phyloP scores from a whole-genome alignment of 2,329 filamentous ascomycete species.

The Coniella vitis region DNA sequence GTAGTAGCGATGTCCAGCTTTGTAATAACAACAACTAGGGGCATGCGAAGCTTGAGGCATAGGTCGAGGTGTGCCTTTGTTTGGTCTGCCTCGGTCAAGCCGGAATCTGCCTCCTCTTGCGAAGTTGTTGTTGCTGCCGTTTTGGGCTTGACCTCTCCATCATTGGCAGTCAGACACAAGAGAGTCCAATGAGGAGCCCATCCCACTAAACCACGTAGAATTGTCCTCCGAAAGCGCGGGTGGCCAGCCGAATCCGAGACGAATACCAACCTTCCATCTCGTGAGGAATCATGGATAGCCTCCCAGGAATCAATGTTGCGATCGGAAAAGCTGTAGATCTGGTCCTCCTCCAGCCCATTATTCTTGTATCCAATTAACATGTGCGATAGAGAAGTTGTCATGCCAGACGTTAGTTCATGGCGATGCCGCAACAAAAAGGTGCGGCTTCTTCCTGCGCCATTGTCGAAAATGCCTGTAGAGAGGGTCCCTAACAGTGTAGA shows the following conservation, averaged over 20 bases:
- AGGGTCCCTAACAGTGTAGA: slow-evolving; percentile 84
- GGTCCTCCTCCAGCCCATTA: slow-evolving; percentile 23
- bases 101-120: slow-evolving; percentile 44
- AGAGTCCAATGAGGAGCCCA: slow-evolving; percentile 95
- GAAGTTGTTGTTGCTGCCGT: slow-evolving; percentile 33
- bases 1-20: slow-evolving; percentile 85
- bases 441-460: slow-evolving; percentile 84
- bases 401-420: slow-evolving; percentile 84
- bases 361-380: slow-evolving; percentile 79
- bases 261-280: slow-evolving; percentile 71
- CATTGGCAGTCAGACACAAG: slow-evolving; percentile 79
- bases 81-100: slow-evolving; percentile 57
- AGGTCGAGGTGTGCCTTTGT: slow-evolving; percentile 76
- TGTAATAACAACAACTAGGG: slow-evolving; percentile 76
- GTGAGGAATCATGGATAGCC: slow-evolving; percentile 78
- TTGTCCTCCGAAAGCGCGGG: slow-evolving; percentile 81
- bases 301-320: slow-evolving; percentile 88
- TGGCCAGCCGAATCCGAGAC: slow-evolving; percentile 90
- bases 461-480: slow-evolving; percentile 82
- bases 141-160: slow-evolving; percentile 39
- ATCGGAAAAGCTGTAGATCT: slow-evolving; percentile 75
- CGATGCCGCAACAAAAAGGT: slow-evolving; percentile 84
- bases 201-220: slow-evolving; percentile 80
- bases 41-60: slow-evolving; percentile 72
- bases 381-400: slow-evolving; percentile 91